Evolutionary conservation across 495 filamentous ascomycete genomes (phyloP).

Genomic region (Aspergillus heteromorphus): DNA sequence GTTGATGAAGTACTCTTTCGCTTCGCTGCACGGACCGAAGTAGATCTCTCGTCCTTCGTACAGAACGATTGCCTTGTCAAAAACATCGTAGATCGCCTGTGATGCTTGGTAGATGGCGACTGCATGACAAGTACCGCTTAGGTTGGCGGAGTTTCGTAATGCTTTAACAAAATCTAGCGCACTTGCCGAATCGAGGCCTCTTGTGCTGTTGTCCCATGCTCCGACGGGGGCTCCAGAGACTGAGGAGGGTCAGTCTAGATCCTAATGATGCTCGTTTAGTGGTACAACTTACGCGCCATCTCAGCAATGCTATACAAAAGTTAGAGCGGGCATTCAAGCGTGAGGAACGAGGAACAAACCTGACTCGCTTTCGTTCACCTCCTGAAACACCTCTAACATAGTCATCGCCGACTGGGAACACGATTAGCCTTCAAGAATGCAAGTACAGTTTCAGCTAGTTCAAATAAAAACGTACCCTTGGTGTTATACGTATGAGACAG

Average conservation of each 20-base stretch:
- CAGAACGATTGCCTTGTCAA: conserved; percentile 58
- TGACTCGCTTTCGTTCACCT: conserved; percentile 69
- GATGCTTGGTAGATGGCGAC: conserved; percentile 83
- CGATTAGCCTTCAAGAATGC: conserved; percentile 27
- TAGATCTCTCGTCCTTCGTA: conserved; percentile 66
- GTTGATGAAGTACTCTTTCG: conserved; percentile 55
- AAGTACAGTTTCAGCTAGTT: conserved; percentile 17
- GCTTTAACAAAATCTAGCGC: conserved; percentile 69
- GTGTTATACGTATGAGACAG: conserved; percentile 53
- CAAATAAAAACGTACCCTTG: conserved; percentile 28
- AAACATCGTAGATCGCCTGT: conserved; percentile 71
- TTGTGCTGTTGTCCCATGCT: conserved; percentile 82
- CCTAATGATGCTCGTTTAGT: conserved; percentile 4
- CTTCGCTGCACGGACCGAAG: conserved; percentile 54
- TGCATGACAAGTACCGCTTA: conserved; percentile 69
- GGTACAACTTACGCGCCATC: conserved; percentile 48
- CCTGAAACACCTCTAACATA: conserved; percentile 67
- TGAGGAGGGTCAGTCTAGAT: conserved; percentile 32
- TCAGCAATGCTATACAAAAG: conserved; percentile 42
- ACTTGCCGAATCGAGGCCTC: conserved; percentile 78
- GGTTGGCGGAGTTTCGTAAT: conserved; percentile 65
- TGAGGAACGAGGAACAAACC: conserved; percentile 15
- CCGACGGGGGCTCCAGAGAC: conserved; percentile 66
- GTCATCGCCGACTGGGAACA: conserved; percentile 37
- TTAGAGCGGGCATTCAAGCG: conserved; percentile 1